Conservation (phyloP, 495 filamentous ascomycete genomes). For the Tuber melanosporum region DNA sequence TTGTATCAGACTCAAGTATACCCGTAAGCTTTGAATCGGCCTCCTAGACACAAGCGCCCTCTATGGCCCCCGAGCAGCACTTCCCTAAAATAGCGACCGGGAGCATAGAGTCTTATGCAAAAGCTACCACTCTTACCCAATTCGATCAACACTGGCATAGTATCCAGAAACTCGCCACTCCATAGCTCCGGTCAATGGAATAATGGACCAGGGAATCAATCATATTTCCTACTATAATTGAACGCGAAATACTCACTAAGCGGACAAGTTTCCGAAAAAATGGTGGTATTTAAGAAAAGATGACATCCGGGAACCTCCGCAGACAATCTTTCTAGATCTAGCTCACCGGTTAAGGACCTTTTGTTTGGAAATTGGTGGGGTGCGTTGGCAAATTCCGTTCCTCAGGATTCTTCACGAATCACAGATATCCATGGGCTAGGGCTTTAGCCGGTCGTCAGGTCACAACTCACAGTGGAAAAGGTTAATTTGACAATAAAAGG, state of each 20-base stretch:
- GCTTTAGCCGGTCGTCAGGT: not conserved
- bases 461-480: not conserved
- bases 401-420: not conserved
- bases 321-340: not conserved
- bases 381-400: slow-evolving; percentile 1
- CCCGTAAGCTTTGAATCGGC: not conserved
- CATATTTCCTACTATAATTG: not conserved
- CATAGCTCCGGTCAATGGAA: not conserved
- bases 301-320: not conserved
- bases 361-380: not conserved
- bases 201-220: not conserved
- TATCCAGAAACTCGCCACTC: not conserved
- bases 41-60: not conserved
- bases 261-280: not conserved
- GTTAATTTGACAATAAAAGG: not conserved
- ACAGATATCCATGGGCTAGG: not conserved
- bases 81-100: not conserved
- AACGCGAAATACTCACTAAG: not conserved
- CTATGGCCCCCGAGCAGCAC: not conserved
- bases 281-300: not conserved
- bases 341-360: not conserved
- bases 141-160: not conserved
- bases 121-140: not conserved
- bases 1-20: not conserved
- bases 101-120: not conserved